Evolutionary conservation across 345 rosid genomes (phyloP).

Genomic region (Eucalyptus camaldulensis): DNA sequence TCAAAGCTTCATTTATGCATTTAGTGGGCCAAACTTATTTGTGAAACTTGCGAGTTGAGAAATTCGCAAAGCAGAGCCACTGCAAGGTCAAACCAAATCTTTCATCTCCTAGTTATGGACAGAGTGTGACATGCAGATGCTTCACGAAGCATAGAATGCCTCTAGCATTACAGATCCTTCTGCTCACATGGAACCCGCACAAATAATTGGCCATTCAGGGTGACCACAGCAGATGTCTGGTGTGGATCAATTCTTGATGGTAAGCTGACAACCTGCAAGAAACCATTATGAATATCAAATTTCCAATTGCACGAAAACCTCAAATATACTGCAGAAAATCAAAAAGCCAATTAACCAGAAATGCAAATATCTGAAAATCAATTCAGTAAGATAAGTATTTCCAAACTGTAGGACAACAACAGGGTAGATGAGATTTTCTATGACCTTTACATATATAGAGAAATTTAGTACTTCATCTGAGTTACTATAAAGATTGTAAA

Average conservation of each 20-base stretch:
- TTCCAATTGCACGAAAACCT: background rate
- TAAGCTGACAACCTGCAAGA: conserved; percentile 46
- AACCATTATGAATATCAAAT: background rate
- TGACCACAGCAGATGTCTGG: conserved; percentile 70
- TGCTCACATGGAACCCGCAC: conserved; percentile 52
- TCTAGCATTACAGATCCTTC: background rate
- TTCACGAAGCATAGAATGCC: background rate
- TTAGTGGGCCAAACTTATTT: background rate
- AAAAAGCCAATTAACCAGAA: background rate
- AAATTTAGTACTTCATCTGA: background rate
- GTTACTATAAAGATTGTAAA: background rate
- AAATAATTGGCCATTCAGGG: conserved; percentile 56
- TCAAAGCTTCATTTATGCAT: background rate
- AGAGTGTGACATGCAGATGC: background rate
- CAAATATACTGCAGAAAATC: background rate
- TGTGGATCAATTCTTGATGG: conserved; percentile 54
- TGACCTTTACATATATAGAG: background rate
- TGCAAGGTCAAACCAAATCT: background rate
- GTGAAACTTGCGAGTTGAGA: background rate
- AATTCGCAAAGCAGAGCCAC: background rate
- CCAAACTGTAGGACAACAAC: background rate
- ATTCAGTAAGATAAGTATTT: background rate
- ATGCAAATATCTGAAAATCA: background rate
- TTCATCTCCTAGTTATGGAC: background rate
- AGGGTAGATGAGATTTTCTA: background rate